Percentiles rank a stretch among this genome's conserved stretches.
These are phyloP conservation scores for Fusarium haematococcum DNA, from an alignment of 2,329 filamentous ascomycete species.

Conservation along the genomic window DNA sequence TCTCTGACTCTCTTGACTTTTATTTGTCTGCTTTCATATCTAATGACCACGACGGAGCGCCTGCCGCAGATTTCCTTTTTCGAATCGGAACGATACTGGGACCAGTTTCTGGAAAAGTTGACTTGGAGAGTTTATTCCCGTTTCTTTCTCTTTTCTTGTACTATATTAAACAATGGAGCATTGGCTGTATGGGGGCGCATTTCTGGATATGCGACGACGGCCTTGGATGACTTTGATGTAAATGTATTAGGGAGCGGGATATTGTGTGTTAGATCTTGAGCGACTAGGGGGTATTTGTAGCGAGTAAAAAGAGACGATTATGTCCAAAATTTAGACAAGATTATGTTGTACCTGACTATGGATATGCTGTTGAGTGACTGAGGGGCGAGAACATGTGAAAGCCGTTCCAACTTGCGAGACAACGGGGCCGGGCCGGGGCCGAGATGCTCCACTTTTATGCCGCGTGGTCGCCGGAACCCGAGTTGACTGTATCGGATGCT, in stretches of 20 bases:
- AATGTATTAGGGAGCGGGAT: constrained; percentile 24
- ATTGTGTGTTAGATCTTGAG: neutral
- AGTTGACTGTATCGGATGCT: neutral
- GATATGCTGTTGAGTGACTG: neutral
- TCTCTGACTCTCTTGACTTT: neutral
- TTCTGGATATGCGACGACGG: constrained; percentile 34
- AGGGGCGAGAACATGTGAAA: neutral
- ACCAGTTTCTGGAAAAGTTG: constrained; percentile 26
- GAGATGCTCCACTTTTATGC: neutral
- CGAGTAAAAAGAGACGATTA: neutral
- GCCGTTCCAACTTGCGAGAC: neutral
- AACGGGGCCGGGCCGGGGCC: neutral
- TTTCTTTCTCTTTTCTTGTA: constrained; percentile 16
- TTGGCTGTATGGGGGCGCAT: constrained; percentile 17
- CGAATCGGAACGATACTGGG: constrained; percentile 22
- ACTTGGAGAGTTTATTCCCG: constrained; percentile 17
- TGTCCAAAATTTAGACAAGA: neutral
- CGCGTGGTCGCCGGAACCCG: neutral
- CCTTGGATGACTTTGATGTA: constrained; percentile 41
- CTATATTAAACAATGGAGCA: constrained; percentile 32
- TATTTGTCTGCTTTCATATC: constrained; percentile 21
- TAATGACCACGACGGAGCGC: constrained; percentile 32
- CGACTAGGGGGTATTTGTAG: neutral
- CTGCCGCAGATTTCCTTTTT: constrained; percentile 29
- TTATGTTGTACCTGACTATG: neutral